These are phyloP conservation scores for Colletotrichum simmondsii DNA, from an alignment of 2,329 filamentous ascomycete species.

Conservation along the genomic window DNA sequence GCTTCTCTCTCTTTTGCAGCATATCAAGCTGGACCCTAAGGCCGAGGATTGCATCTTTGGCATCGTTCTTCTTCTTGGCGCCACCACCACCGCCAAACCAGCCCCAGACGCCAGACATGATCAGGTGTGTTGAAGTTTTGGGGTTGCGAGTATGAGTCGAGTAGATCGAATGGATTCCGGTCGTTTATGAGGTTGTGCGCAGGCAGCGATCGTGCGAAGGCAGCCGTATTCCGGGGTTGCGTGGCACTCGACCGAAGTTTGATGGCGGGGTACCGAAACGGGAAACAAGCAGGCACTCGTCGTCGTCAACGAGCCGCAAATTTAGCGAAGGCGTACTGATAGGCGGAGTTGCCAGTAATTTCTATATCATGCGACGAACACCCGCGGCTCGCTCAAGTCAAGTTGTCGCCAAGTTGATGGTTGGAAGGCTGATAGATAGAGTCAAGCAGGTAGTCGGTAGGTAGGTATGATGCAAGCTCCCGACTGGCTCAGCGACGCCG, in stretches of 20 bases:
- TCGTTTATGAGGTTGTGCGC: slow-evolving; percentile 20
- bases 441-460: slow-evolving; percentile 6
- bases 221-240: slow-evolving; percentile 32
- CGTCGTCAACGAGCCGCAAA: slow-evolving; percentile 19
- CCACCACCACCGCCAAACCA: slow-evolving; percentile 90
- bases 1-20: slow-evolving; percentile 95
- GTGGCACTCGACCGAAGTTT: slow-evolving; percentile 33
- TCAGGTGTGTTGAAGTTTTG: slow-evolving; percentile 38
- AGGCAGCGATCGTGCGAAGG: slow-evolving; percentile 26
- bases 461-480: slow-evolving; percentile 33
- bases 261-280: slow-evolving; percentile 35
- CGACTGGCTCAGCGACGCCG: slow-evolving; percentile 31
- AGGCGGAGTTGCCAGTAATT: neutral
- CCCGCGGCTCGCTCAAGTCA: slow-evolving; percentile 21
- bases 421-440: slow-evolving; percentile 24
- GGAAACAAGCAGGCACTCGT: slow-evolving; percentile 25
- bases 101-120: slow-evolving; percentile 78
- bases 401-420: slow-evolving; percentile 24
- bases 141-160: neutral
- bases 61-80: slow-evolving; percentile 80
- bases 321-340: neutral
- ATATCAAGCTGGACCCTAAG: slow-evolving; percentile 93
- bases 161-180: neutral
- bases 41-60: slow-evolving; percentile 95
- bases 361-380: slow-evolving; percentile 18